phyloP scores from a whole-genome alignment of 2,329 filamentous ascomycete genomes.

The Neopestalotiopsis clavispora region DNA sequence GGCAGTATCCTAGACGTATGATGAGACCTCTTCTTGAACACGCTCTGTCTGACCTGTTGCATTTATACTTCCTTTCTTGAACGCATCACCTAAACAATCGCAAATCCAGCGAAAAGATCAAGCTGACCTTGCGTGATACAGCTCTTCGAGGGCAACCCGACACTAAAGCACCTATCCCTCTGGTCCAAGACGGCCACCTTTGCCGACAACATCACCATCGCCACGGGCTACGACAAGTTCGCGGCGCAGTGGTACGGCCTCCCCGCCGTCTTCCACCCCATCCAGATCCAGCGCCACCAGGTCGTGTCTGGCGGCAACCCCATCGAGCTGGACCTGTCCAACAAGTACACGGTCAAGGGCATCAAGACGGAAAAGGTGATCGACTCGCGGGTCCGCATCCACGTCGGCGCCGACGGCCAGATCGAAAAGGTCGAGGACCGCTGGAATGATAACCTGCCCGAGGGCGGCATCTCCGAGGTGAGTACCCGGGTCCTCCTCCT shows the following conservation, averaged over 20 bases:
- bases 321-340: constrained; percentile 55
- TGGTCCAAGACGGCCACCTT: constrained; percentile 65
- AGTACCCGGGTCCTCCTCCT: constrained; percentile 21
- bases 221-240: constrained; percentile 28
- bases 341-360: constrained; percentile 41
- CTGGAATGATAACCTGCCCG: constrained; percentile 42
- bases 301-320: constrained; percentile 63
- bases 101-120: too few relatives aligned
- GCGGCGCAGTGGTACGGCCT: constrained; percentile 62
- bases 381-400: constrained; percentile 36
- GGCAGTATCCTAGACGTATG: constrained; percentile 62
- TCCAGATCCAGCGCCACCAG: constrained; percentile 57
- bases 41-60: not conserved
- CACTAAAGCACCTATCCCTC: constrained; percentile 61
- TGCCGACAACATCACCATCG: constrained; percentile 6
- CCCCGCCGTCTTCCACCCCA: constrained; percentile 60
- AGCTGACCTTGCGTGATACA: constrained; percentile 23
- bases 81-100: too few relatives aligned
- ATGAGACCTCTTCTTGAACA: not conserved
- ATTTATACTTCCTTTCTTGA: too few relatives aligned
- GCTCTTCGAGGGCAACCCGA: constrained; percentile 65
- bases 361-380: constrained; percentile 38
- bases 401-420: constrained; percentile 37
- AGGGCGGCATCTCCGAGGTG: constrained; percentile 39
- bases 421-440: constrained; percentile 41